Base-by-base conservation (phyloP, 257 asterid genomes). In the Pogostemon cablin region DNA sequence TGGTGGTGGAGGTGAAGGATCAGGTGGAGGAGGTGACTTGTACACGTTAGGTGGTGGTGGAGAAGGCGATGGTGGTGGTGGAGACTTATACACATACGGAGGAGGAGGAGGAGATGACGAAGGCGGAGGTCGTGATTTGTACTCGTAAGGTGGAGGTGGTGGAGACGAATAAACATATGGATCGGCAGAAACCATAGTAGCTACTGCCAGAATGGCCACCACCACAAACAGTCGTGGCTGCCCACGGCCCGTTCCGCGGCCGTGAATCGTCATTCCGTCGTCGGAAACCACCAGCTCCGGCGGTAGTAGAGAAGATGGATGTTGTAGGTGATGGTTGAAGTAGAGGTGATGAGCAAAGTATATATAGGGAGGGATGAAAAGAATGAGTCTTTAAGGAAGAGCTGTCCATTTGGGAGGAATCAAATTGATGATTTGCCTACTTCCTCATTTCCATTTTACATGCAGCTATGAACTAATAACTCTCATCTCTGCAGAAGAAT, bases 121-220 rank as follows among this genome's bases (percentile, higher is more conserved):
- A 0, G 73, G 52, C 0, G 75, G 68, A 2, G 75, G 75, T 0
- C 68, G 75, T 0, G 75, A 59, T 0, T 37, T 59, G 6, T 59
- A 59, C 6, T 8, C 34, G 0, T 70, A 70, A 0, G 68, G 68
- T 0, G 75, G 75, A 0, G 76, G 75, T 9, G 84, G 80, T 0
- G 84, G 80, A 2, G 82, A 77, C 4, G 81, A 77, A 52, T 77
- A 81, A 1, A 65, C 46, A 7, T 73, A 82, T 46, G 89, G 87
- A 7, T 89, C 86, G 0, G 90, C 95, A 0, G 88, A 81, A 49
- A 80, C 90, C 39, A 79, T 4, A 15, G 25, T 64, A 37, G 86
- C 77, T 58, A 72, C 54, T 0, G 79, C 84, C 85, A 87, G 71
- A 10, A 86, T 49, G 65, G 88, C 83, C 73, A 90, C 73, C 69